phyloP scores from a whole-genome alignment of 2,329 filamentous ascomycete species.

The Colletotrichum scovillei region DNA sequence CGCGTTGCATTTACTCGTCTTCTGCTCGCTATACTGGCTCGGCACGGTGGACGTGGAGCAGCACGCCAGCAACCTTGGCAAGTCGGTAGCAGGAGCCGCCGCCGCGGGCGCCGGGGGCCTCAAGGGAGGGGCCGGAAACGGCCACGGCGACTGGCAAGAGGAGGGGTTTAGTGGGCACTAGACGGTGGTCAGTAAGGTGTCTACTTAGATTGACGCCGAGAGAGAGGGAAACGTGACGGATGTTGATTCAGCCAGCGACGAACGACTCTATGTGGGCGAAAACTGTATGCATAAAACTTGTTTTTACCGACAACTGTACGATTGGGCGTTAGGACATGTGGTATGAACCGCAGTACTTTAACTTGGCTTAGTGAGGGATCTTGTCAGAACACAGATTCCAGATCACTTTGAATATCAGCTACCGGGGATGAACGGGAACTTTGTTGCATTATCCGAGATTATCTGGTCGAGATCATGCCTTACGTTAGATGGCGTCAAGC shows the following conservation, averaged over 20 bases:
- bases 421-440: not conserved
- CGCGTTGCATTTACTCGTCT: constrained; percentile 87
- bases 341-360: constrained; percentile 7
- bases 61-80: constrained; percentile 68
- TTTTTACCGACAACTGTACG: constrained; percentile 2
- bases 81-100: constrained; percentile 56
- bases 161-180: constrained; percentile 65
- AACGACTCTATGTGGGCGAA: not conserved
- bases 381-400: constrained; percentile 22
- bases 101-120: constrained; percentile 50
- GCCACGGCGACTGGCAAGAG: constrained; percentile 71
- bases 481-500: not conserved
- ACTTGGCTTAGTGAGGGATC: constrained; percentile 3
- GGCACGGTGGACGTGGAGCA: constrained; percentile 74
- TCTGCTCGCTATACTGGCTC: constrained; percentile 87
- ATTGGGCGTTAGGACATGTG: constrained; percentile 16
- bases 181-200: constrained; percentile 16
- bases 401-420: constrained; percentile 1
- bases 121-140: constrained; percentile 42
- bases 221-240: not conserved
- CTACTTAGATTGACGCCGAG: not conserved
- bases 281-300: constrained; percentile 11
- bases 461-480: not conserved
- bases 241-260: not conserved
- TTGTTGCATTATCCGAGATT: not conserved